phyloP scores from a whole-genome alignment of 1,284 basidiomycete species.

The Tylopilus orsonianus region DNA sequence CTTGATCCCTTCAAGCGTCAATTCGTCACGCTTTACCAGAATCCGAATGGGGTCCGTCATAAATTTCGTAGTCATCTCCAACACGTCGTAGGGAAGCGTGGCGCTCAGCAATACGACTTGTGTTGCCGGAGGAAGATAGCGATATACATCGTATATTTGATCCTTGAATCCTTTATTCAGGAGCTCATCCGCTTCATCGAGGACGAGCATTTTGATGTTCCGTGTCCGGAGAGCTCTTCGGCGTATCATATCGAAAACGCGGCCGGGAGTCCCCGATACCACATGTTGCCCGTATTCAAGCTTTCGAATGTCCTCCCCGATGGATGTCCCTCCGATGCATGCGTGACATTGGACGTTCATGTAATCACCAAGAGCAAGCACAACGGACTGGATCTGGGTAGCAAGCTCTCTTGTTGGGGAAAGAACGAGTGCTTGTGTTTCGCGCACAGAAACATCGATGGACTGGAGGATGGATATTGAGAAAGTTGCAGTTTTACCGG shows the following conservation, averaged over 20 bases:
- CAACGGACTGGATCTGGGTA: slow-evolving; percentile 98
- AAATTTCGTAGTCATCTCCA: slow-evolving; percentile 99
- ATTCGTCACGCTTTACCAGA: slow-evolving; percentile 99
- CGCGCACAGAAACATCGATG: slow-evolving; percentile 93
- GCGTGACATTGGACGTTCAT: slow-evolving; percentile 99
- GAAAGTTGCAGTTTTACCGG: slow-evolving; percentile 99
- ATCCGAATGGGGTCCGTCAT: slow-evolving; percentile 99
- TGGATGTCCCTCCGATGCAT: slow-evolving; percentile 96
- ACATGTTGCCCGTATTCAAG: slow-evolving; percentile 98
- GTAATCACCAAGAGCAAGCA: slow-evolving; percentile 96
- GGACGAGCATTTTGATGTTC: slow-evolving; percentile 99
- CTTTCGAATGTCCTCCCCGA: slow-evolving; percentile 98
- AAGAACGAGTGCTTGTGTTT: slow-evolving; percentile 95
- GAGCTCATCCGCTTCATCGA: slow-evolving; percentile 98
- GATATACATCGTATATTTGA: slow-evolving; percentile 99
- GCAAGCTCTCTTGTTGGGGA: slow-evolving; percentile 95
- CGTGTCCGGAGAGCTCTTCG: slow-evolving; percentile 90
- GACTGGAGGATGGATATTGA: slow-evolving; percentile 93
- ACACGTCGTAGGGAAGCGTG: slow-evolving; percentile 94
- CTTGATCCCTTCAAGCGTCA: slow-evolving; percentile 99
- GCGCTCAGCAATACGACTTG: slow-evolving; percentile 97
- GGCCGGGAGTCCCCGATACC: slow-evolving; percentile 95
- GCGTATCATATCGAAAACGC: slow-evolving; percentile 99
- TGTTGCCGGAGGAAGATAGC: slow-evolving; percentile 96
- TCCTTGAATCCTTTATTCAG: slow-evolving; percentile 99